Evolutionary conservation across 2,329 filamentous ascomycete species (phyloP), one percentile per base, ranked within the genome.

Genomic region (Shiraia bambusicola): DNA sequence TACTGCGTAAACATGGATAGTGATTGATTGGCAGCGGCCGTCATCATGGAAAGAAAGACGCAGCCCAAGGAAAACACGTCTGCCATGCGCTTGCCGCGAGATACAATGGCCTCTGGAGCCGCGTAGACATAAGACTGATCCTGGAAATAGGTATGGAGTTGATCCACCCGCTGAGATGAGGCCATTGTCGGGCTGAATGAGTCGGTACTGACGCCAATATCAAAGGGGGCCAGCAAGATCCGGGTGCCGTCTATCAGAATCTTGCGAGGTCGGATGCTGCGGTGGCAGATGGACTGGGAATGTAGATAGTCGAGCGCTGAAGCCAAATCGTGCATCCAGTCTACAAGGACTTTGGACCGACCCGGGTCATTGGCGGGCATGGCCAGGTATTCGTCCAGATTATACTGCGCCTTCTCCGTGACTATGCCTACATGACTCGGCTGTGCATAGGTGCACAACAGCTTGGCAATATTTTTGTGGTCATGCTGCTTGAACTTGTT

Each of bases 21-120:
- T 1, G 65, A 63, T 28, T 66, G 62, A 35, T 66, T 64, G 35
- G 69, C 66, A 2, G 58, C 65, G 6, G 64, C 61, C 1, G 67
- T 69, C 42, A 71, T 56, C 60, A 71, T 70, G 11, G 59, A 56
- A 1, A 71, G 49, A 44, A 71, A 69, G 3, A 70, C 59, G 33
- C 66, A 69, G n/a, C 68, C 69, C 1, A 71, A 40, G 0, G 65
- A 65, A 45, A 70, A 71, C 3, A 69, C 62, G 33, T 71, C 69
- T 2, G 66, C 65, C 36, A 65, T 61, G 9, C 65, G 57, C 39
- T 68, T 68, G 1, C 59, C 66, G 10, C 65, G 64, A 2, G 66
- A 62, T 0, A 61, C 48, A n/a, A 69, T 56, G 2, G 62, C 58
- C 43, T 71, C 69, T 0, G 69, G 69, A 2, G 69, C 66, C 1